Evolutionary conservation across 805 yeast species (phyloP).

Genomic region (Isabelozyma pseudorhagii): DNA sequence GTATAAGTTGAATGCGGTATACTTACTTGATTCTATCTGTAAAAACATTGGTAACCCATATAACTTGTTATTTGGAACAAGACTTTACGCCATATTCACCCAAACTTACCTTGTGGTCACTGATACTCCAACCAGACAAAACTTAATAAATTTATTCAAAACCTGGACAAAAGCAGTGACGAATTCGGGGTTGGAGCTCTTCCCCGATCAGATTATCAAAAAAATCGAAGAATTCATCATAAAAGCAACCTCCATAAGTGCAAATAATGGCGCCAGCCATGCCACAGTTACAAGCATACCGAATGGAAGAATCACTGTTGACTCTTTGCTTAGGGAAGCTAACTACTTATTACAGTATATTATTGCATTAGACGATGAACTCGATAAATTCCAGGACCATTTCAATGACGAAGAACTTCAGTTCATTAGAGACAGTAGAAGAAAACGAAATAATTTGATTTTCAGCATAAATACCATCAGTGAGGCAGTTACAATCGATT

Average conservation of each 20-base stretch:
- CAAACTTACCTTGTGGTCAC: constrained; percentile 38
- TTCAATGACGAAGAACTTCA: constrained; percentile 4
- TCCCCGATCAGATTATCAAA: constrained; percentile 24
- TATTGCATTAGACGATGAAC: constrained; percentile 23
- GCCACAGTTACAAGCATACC: neutral
- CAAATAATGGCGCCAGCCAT: constrained; percentile 1
- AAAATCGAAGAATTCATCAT: constrained; percentile 39
- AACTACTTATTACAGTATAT: constrained; percentile 33
- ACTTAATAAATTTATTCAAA: constrained; percentile 37
- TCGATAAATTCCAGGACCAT: constrained; percentile 12
- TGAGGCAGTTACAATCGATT: constrained; percentile 23
- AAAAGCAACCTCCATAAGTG: constrained; percentile 28
- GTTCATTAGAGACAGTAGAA: constrained; percentile 10
- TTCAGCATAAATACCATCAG: constrained; percentile 28
- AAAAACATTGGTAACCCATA: constrained; percentile 44
- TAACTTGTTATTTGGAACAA: constrained; percentile 33
- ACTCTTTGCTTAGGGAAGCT: constrained; percentile 34
- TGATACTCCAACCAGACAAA: constrained; percentile 37
- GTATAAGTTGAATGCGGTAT: constrained; percentile 33
- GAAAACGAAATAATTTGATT: constrained; percentile 25
- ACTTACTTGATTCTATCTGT: constrained; percentile 40
- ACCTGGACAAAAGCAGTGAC: constrained; percentile 39
- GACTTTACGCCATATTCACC: constrained; percentile 32
- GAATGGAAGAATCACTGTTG: constrained; percentile 7
- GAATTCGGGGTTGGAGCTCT: constrained; percentile 30